Percentiles rank a stretch among this genome's conserved stretches.
These are phyloP conservation scores for Rhizopogon rudus DNA, from an alignment of 768 basidiomycete genomes.

Conservation along the genomic window DNA sequence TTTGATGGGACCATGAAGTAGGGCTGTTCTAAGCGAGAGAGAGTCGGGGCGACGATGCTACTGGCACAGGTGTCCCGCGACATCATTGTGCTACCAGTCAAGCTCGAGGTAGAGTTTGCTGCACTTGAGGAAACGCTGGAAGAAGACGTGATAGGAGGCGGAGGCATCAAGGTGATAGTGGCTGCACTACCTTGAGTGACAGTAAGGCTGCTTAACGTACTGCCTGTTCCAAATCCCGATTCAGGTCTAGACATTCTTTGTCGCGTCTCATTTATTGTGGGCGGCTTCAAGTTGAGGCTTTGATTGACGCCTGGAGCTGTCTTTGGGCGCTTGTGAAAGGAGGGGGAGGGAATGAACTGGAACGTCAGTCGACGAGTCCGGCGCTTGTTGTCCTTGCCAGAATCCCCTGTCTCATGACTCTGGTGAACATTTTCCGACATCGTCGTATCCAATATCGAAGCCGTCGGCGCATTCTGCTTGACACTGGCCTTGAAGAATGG, in stretches of 20 bases:
- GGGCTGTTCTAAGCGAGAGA: not conserved
- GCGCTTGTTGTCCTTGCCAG: not conserved
- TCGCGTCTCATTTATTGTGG: not conserved
- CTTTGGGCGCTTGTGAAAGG: slow-evolving; percentile 19
- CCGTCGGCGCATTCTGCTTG: not conserved
- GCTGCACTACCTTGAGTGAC: not conserved
- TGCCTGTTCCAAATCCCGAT: slow-evolving; percentile 9
- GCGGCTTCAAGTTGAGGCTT: not conserved
- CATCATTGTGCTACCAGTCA: not conserved
- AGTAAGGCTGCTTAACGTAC: not conserved
- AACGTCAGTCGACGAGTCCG: slow-evolving; percentile 19
- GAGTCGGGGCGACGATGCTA: not conserved
- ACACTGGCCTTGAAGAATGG: not conserved
- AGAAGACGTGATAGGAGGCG: not conserved
- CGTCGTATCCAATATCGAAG: not conserved
- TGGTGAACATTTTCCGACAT: not conserved
- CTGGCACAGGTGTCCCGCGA: not conserved
- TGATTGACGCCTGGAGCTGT: not conserved
- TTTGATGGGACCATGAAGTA: not conserved
- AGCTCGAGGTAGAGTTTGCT: not conserved
- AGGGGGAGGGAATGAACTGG: slow-evolving; percentile 16
- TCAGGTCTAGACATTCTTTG: too few species aligned
- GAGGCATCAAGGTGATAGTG: not conserved
- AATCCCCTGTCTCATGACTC: not conserved
- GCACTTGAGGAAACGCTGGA: slow-evolving; percentile 1